Conservation (phyloP, 1,284 basidiomycete species). For the Dichomitus squalens region DNA sequence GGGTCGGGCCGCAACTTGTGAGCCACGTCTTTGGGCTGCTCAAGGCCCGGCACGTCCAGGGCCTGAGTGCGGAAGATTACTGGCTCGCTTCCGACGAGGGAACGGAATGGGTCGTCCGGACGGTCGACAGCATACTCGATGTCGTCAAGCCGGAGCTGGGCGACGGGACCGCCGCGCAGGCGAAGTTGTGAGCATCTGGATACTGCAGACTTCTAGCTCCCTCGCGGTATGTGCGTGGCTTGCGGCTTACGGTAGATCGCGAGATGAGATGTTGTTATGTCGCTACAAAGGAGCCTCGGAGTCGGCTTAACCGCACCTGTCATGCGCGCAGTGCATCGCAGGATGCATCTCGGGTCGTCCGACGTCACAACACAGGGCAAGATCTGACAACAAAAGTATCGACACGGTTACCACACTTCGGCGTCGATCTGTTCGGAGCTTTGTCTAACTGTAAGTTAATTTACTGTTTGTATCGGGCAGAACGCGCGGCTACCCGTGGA, state of each 20-base stretch:
- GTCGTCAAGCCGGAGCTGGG: conserved; percentile 53
- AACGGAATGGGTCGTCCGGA: conserved; percentile 88
- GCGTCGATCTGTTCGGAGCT: conserved; percentile 16
- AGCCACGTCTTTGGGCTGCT: conserved; percentile 94
- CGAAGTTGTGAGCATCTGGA: conserved; percentile 56
- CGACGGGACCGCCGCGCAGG: conserved; percentile 42
- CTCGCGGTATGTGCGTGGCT: conserved; percentile 1
- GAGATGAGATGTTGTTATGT: not conserved
- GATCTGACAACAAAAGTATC: conserved; percentile 10
- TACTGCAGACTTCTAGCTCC: not conserved
- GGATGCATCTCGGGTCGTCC: not conserved
- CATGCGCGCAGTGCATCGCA: not conserved
- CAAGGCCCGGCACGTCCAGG: conserved; percentile 69
- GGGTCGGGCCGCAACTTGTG: conserved; percentile 89
- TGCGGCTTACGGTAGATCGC: conserved; percentile 7
- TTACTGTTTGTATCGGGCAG: conserved; percentile 1
- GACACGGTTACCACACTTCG: conserved; percentile 22
- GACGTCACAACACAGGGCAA: conserved; percentile 3
- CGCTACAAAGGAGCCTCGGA: not conserved
- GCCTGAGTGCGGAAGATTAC: conserved; percentile 72
- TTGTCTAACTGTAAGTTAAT: conserved; percentile 12
- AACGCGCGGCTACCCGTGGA: not conserved
- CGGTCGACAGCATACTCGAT: conserved; percentile 82
- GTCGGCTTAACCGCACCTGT: not conserved
- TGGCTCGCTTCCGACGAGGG: conserved; percentile 93